Evolutionary conservation across 768 basidiomycete species (phyloP).

Genomic region (Austroboletus eburneus): DNA sequence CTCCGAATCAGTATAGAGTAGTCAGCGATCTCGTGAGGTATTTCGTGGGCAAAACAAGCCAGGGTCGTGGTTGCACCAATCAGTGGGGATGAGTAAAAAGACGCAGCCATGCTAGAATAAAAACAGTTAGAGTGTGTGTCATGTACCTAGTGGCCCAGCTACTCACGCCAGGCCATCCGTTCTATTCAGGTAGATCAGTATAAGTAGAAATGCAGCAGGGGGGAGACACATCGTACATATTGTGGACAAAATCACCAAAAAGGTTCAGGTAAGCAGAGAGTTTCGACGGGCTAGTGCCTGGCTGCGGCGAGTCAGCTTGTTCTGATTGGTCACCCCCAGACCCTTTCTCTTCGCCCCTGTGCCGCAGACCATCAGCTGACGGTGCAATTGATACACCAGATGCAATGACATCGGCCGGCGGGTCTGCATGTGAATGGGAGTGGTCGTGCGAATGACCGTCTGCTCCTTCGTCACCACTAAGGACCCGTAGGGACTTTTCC

Average conservation of each 20-base stretch:
- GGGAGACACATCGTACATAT: slow-evolving; percentile 53
- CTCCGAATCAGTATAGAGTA: slow-evolving; percentile 90
- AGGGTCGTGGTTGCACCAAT: slow-evolving; percentile 94
- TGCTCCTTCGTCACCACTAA: slow-evolving; percentile 55
- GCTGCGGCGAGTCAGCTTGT: slow-evolving; percentile 19
- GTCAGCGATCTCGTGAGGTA: slow-evolving; percentile 96
- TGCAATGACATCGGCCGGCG: slow-evolving; percentile 30
- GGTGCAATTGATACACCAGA: slow-evolving; percentile 45
- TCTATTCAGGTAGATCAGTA: slow-evolving; percentile 35
- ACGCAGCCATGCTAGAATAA: slow-evolving; percentile 75
- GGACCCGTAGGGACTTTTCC: slow-evolving; percentile 85
- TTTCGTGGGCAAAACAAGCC: slow-evolving; percentile 93
- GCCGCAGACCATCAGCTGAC: slow-evolving; percentile 46
- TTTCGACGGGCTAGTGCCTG: slow-evolving; percentile 60
- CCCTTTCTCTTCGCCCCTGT: slow-evolving; percentile 36
- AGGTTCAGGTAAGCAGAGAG: slow-evolving; percentile 90
- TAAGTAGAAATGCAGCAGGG: slow-evolving; percentile 13
- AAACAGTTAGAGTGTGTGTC: slow-evolving; percentile 6
- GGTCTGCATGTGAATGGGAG: slow-evolving; percentile 46
- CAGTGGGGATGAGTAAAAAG: slow-evolving; percentile 93
- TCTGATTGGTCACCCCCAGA: slow-evolving; percentile 19
- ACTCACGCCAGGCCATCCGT: slow-evolving; percentile 91
- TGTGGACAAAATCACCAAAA: slow-evolving; percentile 92
- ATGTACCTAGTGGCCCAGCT: too few species aligned
- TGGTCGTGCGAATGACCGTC: slow-evolving; percentile 49